Evolutionary conservation across 306 rosid genomes (phyloP).

Genomic region (Quercus glauca): DNA sequence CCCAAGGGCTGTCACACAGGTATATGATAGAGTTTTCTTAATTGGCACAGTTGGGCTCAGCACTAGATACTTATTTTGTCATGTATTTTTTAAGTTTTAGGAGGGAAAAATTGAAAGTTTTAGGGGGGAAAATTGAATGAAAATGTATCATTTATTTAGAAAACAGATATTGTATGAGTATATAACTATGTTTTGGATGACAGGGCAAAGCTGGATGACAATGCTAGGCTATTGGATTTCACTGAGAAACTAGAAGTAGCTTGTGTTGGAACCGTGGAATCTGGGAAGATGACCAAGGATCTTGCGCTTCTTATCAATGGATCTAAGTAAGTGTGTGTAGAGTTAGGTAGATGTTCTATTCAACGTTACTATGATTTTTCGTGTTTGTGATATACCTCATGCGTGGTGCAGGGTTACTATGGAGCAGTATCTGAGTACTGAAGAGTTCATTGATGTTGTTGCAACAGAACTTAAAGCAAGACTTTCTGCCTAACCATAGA

Average conservation of each 20-base stretch:
- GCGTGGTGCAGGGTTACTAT: slow-evolving; percentile 60
- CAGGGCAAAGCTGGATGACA: slow-evolving; percentile 93
- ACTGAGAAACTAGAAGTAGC: slow-evolving; percentile 83
- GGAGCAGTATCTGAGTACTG: slow-evolving; percentile 76
- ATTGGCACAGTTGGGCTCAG: not conserved
- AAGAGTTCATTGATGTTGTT: slow-evolving; percentile 90
- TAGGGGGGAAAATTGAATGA: not conserved
- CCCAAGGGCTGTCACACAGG: slow-evolving; percentile 94
- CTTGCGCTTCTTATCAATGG: slow-evolving; percentile 91
- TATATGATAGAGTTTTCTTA: slow-evolving; percentile 12
- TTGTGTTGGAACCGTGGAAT: slow-evolving; percentile 78
- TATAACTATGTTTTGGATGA: slow-evolving; percentile 9
- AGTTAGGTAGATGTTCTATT: slow-evolving; percentile 6
- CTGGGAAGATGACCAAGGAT: slow-evolving; percentile 98
- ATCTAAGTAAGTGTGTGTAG: slow-evolving; percentile 56
- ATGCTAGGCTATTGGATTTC: slow-evolving; percentile 61
- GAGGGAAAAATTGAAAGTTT: no score
- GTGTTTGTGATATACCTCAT: not conserved
- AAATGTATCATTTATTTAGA: not conserved
- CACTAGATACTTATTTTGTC: not conserved
- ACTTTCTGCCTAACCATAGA: slow-evolving; percentile 29
- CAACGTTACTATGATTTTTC: not conserved
- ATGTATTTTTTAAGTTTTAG: not conserved
- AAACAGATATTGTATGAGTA: not conserved
- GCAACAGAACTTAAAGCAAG: slow-evolving; percentile 51